Conservation (phyloP, 805 yeast genomes). For the Lipomyces starkeyi region DNA sequence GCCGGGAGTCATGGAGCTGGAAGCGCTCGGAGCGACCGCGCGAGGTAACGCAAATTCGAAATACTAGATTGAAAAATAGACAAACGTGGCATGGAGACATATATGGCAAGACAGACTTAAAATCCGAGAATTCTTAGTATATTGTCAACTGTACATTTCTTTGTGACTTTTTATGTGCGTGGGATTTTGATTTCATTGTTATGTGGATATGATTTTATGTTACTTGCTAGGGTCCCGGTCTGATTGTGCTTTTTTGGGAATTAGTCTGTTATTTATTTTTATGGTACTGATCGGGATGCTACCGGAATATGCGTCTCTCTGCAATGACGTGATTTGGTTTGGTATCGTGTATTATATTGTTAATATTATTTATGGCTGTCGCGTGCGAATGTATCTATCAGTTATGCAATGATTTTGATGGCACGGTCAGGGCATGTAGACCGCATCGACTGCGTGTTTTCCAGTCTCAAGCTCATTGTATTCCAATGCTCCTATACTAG, state of each 20-base stretch:
- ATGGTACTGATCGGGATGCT: not conserved
- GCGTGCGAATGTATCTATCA: not conserved
- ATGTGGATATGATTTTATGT: not conserved
- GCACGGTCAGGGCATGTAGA: not conserved
- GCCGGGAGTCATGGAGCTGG: conserved; percentile 63
- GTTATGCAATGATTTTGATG: not conserved
- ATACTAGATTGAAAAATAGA: not conserved
- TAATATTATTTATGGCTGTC: not conserved
- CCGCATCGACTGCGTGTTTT: not conserved
- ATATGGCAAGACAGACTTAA: not conserved
- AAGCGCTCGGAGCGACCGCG: conserved; percentile 68
- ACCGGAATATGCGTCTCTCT: not conserved
- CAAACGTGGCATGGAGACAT: not conserved
- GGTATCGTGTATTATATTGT: not conserved
- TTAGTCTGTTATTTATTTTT: not conserved
- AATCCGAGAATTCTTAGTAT: not conserved
- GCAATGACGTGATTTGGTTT: not conserved
- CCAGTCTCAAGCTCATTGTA: not conserved
- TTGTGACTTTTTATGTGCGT: not conserved
- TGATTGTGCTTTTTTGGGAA: not conserved
- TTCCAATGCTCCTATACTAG: no score
- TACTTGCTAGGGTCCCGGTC: not conserved
- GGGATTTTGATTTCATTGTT: not conserved
- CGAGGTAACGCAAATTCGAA: conserved; percentile 18
- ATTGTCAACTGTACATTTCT: not conserved